These are phyloP conservation scores for Bolboschoenus planiculmis DNA, from an alignment of 176 grass and related monocot species.

Conservation along the genomic window DNA sequence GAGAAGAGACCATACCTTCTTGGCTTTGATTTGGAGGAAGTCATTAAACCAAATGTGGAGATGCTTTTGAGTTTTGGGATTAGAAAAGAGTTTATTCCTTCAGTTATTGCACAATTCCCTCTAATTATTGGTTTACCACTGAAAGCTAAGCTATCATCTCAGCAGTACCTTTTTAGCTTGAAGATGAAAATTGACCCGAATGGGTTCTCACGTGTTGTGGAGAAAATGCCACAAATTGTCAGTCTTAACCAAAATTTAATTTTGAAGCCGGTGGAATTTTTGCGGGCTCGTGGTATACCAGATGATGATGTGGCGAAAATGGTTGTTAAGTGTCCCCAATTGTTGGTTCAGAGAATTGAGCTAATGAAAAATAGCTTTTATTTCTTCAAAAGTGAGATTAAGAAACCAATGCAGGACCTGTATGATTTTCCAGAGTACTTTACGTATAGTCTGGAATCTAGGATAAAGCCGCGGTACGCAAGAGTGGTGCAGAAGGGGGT, in stretches of 20 bases:
- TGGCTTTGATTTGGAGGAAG: slow-evolving; percentile 74
- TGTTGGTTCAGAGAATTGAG: slow-evolving; percentile 48
- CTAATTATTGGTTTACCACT: slow-evolving; percentile 69
- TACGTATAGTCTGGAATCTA: slow-evolving; percentile 86
- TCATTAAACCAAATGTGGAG: slow-evolving; percentile 74
- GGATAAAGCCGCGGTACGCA: slow-evolving; percentile 82
- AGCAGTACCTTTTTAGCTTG: slow-evolving; percentile 88
- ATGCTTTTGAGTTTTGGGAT: slow-evolving; percentile 62
- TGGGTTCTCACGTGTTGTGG: slow-evolving; percentile 50
- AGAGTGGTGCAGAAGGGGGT: slow-evolving; percentile 55
- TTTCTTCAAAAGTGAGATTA: slow-evolving; percentile 88
- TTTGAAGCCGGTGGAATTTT: slow-evolving; percentile 66
- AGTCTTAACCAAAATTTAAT: slow-evolving; percentile 73
- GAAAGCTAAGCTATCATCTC: slow-evolving; percentile 71
- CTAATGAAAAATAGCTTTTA: slow-evolving; percentile 92
- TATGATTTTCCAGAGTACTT: slow-evolving; percentile 88
- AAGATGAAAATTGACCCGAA: slow-evolving; percentile 78
- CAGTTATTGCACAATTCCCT: slow-evolving; percentile 63
- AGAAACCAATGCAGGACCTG: slow-evolving; percentile 57
- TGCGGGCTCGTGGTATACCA: slow-evolving; percentile 49
- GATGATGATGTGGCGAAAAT: slow-evolving; percentile 62
- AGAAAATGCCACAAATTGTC: slow-evolving; percentile 90
- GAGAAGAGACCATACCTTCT: slow-evolving; percentile 89
- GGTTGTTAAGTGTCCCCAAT: slow-evolving; percentile 72
- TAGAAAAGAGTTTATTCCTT: slow-evolving; percentile 52